Evolutionary conservation across 108 stramenopile species (phyloP).

Genomic region (Cyclotella atomus): DNA sequence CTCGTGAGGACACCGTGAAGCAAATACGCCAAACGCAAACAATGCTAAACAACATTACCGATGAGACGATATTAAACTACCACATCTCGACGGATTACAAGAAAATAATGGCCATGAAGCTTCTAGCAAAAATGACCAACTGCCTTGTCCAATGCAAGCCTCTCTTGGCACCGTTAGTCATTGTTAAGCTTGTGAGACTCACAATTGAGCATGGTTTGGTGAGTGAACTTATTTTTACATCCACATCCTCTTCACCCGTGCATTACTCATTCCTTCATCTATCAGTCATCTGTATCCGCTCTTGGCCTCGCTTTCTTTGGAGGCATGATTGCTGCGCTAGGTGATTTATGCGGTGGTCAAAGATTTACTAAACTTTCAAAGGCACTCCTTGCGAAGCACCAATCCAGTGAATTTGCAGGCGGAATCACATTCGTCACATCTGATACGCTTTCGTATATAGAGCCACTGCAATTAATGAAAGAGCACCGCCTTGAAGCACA

Average conservation of each 20-base stretch:
- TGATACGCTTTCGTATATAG: background rate
- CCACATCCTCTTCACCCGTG: background rate
- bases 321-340: conserved; percentile 7
- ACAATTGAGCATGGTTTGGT: conserved; percentile 10
- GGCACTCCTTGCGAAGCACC: conserved; percentile 9
- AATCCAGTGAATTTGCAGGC: background rate
- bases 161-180: background rate
- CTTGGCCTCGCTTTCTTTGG: conserved; percentile 23
- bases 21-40: conserved; percentile 9
- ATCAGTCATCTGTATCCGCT: conserved; percentile 13
- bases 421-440: conserved; percentile 1
- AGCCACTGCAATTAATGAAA: conserved; percentile 14
- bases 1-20: background rate
- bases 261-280: background rate
- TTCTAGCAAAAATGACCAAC: background rate
- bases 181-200: background rate
- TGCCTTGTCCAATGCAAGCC: background rate
- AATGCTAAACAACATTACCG: background rate
- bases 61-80: conserved; percentile 8
- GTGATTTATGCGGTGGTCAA: conserved; percentile 8
- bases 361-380: conserved; percentile 19
- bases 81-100: background rate
- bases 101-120: conserved; percentile 12
- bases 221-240: background rate
- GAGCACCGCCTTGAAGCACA: background rate